A percentile compares a stretch with the other conserved stretches of the same genome.
These are phyloP conservation scores for Aureobasidium sp. DNA, from an alignment of 2,329 filamentous ascomycete genomes.

Conservation along the genomic window DNA sequence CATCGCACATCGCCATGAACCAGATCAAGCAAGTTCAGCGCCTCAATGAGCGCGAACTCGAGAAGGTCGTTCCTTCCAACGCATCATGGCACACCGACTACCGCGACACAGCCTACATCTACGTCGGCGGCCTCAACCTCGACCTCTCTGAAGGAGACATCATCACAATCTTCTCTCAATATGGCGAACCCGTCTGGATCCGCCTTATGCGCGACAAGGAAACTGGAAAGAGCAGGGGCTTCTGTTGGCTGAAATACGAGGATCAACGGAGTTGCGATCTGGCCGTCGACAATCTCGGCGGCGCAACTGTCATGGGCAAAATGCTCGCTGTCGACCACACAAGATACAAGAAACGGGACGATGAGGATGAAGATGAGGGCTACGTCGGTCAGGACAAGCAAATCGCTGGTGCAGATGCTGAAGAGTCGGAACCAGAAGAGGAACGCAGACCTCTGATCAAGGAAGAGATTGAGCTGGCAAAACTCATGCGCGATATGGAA, in stretches of 20 bases:
- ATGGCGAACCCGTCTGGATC: conserved; percentile 86
- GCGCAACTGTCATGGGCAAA: conserved; percentile 73
- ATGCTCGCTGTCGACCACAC: conserved; percentile 86
- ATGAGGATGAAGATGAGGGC: conserved; percentile 51
- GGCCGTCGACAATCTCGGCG: conserved; percentile 91
- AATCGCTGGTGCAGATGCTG: conserved; percentile 34
- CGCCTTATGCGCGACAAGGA: conserved; percentile 93
- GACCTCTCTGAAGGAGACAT: conserved; percentile 93
- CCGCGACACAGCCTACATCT: conserved; percentile 92
- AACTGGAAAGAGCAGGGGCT: conserved; percentile 88
- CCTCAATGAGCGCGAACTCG: conserved; percentile 90
- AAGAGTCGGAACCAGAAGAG: conserved; percentile 36
- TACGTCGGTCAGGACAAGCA: conserved; percentile 48
- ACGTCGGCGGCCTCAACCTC: conserved; percentile 89
- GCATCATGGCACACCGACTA: conserved; percentile 98
- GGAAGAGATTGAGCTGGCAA: conserved; percentile 73
- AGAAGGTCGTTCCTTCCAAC: conserved; percentile 75
- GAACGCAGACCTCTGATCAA: conserved; percentile 57
- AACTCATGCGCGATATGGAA: conserved; percentile 65
- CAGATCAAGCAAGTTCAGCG: conserved; percentile 85
- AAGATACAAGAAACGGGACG: conserved; percentile 77
- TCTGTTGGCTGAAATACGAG: conserved; percentile 96
- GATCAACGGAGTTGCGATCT: conserved; percentile 94
- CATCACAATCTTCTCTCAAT: conserved; percentile 94
- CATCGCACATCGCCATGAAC: conserved; percentile 61